phyloP scores from a whole-genome alignment of 108 stramenopile species.

The Aurantiochytrium sp. region DNA sequence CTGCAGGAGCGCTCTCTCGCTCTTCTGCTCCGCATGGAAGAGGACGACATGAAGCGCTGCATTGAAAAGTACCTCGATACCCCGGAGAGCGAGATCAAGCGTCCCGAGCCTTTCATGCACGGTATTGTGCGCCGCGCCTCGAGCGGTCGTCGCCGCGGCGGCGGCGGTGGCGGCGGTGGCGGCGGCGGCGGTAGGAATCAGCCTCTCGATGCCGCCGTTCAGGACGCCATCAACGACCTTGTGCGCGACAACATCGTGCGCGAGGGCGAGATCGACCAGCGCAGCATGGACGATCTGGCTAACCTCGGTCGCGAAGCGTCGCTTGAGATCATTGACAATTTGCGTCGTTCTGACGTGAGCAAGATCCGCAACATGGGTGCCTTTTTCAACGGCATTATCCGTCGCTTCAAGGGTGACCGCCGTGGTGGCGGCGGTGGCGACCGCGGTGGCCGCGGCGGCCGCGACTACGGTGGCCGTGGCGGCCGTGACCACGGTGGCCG shows the following conservation, averaged over 20 bases:
- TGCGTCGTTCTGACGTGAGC: neutral
- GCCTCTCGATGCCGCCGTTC: neutral
- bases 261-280: neutral
- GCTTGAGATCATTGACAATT: neutral
- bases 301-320: neutral
- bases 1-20: neutral
- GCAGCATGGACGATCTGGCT: neutral
- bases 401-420: neutral
- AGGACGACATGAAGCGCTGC: neutral
- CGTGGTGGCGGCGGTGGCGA: neutral
- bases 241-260: neutral
- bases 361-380: conserved; percentile 4
- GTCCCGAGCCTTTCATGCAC: neutral
- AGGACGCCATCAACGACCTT: neutral
- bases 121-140: neutral
- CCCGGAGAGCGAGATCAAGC: neutral
- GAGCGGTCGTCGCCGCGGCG: neutral
- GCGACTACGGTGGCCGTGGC: neutral
- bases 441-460: neutral
- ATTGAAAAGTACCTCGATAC: neutral
- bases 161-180: neutral
- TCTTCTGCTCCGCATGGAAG: neutral
- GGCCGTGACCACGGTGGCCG: neutral
- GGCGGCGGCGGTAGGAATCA: neutral
- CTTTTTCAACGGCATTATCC: neutral